Base-by-base conservation (phyloP, 768 basidiomycete genomes). In the Termitomyces sp. region DNA sequence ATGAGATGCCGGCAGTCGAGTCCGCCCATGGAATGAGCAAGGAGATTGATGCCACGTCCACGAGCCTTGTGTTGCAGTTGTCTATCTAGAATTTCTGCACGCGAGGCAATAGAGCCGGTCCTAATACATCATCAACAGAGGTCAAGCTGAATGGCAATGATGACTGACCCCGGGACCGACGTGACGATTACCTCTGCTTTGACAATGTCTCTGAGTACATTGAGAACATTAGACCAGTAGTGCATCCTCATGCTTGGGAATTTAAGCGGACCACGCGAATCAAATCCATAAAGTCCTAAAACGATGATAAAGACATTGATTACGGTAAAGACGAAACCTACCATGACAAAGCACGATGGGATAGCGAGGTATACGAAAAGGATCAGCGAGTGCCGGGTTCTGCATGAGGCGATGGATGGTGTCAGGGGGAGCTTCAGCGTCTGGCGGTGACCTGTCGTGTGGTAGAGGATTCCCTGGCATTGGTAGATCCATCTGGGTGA, bases 1-100 rank as follows among this genome's bases (percentile, higher is more conserved):
- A 98, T 95, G 18, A 99, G 77, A 68, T 98, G 86, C 51, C 97
- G 83, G 67, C 94, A 94, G 67, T 99, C 97, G 9, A 99, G 79
- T 0, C 96, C 96, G 20, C 96, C 96, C 97, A 99, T 99, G 7
- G 93, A 95, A 68, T 99, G 97, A 0, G 92, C 97, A 46, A 99
- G 77, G 61, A 99, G 86, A 69, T 99, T 99, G 65, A 98, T 73
- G 9, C 89, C 92, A 48, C 87, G 83, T 5, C 92, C 94, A 14
- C 74, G 77, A 4, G 87, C 85, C 47, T 77, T 86, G 13, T 74
- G 67, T 56, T 83, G 77, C 12, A 99, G 79, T 62, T 88, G 84
- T 24, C 77, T 77, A 69, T 98, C 81, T 61, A 99, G 76, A 46
- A 78, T 80, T 53, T 86, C 78, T 0, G 94, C 89, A 20, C 97